Base-by-base conservation (phyloP, 306 rosid genomes). In the Purshia tridentata region DNA sequence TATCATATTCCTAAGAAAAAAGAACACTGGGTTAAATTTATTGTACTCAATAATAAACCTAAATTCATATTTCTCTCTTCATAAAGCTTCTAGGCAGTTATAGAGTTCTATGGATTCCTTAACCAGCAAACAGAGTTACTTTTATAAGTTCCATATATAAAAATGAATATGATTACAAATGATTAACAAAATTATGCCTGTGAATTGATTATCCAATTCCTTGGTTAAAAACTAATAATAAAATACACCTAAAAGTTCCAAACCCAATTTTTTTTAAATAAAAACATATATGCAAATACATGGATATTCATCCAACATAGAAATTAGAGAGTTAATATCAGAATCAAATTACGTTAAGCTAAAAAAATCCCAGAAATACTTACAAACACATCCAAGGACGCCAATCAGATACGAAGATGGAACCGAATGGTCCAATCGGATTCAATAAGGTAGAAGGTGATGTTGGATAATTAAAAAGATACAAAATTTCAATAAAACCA, bases 391-490 rank as follows among this genome's bases (percentile, higher is more conserved):
- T 15, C 3, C 13, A 23, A 42, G 42, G 2, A 9, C 45, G 51
- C 7, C 1, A 40, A 71, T 14, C 19, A 40, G 9, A 46, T 20
- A 66, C 4, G 35, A 55, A 37, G 15, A 20, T 40, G 47, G 56
- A 68, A 48, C 22, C 52, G 29, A 63, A 63, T 19, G 46, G 59
- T 39, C 40, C 59, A 48, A 42, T 58, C 35, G 52, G 73, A 73
- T 73, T 69, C 62, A 76, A 76, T 3, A 48, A 59, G 42, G 51
- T 19, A 20, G 10, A 13, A 8, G 42, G 9, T 15, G 60, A 55
- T 4, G 19, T 19, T 7, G 15, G 3, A 61, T 14, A 50, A 20
- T 15, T 6, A 37, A 20, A 20, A 49, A 8, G 23, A 50, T 13
- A 20, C 37, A n/a, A 9, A 5, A 44, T 44, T n/a, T n/a, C 15